Evolutionary conservation across 148 eudicot genomes (phyloP), one percentile per base, ranked within the genome.

Genomic region (Rhododendron henanense): DNA sequence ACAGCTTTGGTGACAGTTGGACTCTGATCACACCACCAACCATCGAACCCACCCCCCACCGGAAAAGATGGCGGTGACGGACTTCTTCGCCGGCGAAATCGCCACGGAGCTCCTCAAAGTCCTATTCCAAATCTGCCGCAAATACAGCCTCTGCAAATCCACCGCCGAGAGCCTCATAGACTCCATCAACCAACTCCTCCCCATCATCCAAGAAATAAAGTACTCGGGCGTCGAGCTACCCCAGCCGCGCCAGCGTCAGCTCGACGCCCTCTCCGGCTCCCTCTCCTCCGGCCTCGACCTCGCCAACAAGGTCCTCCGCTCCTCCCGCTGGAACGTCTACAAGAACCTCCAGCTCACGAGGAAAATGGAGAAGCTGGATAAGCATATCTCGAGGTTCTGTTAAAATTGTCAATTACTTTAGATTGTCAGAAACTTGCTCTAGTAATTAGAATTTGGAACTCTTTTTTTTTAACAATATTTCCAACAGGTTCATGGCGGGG

Each of bases 281-380:
- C 94, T 96, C 39, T 85, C 87, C 5, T 81, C 85, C 8, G 99
- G 96, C 31, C 50, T 81, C 2, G 93, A 94, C 8, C 90, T 96
- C 1, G 92, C 95, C 21, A 59, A 5, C 5, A 94, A 96, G 84
- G 95, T 92, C 3, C 90, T 91, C 73, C 71, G 74, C 0, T 92
- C 94, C 15, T 83, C 90, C 78, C 90, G 95, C 0, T 96, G 99
- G 99, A 93, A 96, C 81, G 93, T 96, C 41, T 94, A 94, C 91
- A 92, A 89, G 89, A 94, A 93, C 81, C 47, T 93, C 1, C 95
- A 91, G 77, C 25, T 94, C 35, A 90, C 93, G 1, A 82, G 93
- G 84, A 96, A 94, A 86, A 92, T 96, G 98, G 99, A 96, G 92
- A 96, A 91, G 85, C 81, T 96, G 11, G 96, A 93, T 88, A 93